Evolutionary conservation across 192 early-diverging fungal genomes (phyloP).

Genomic region (Coemansia sp.): DNA sequence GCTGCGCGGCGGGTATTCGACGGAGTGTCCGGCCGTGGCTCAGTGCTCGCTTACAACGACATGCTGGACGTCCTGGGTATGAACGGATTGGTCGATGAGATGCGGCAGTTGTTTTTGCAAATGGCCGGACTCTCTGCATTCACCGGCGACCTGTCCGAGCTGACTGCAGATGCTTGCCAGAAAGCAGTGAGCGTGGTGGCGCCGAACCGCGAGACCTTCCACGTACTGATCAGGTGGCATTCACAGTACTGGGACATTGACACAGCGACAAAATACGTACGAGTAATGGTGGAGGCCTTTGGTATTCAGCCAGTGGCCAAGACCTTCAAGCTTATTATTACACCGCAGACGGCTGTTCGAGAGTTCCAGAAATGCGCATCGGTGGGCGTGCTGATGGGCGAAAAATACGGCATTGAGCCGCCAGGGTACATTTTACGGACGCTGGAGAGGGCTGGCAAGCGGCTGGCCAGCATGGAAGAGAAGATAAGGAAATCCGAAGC

Average conservation of each 20-base stretch:
- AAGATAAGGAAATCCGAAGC: constrained; percentile 22
- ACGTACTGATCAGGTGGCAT: constrained; percentile 40
- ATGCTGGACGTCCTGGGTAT: constrained; percentile 48
- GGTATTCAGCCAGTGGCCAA: constrained; percentile 13
- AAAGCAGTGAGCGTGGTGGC: neutral
- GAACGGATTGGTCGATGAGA: constrained; percentile 49
- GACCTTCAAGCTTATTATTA: constrained; percentile 34
- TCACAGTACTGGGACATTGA: constrained; percentile 50
- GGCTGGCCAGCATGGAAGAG: constrained; percentile 27
- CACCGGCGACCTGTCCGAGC: neutral
- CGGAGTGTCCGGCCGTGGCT: constrained; percentile 8
- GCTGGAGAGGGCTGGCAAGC: constrained; percentile 20
- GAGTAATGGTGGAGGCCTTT: constrained; percentile 20
- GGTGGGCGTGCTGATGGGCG: constrained; percentile 12
- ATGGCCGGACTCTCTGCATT: constrained; percentile 15
- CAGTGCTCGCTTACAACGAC: constrained; percentile 18
- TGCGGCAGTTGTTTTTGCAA: constrained; percentile 23
- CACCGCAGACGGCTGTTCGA: constrained; percentile 7
- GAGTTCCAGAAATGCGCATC: constrained; percentile 21
- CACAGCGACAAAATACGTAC: constrained; percentile 9
- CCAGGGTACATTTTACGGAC: neutral
- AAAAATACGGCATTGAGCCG: constrained; percentile 4
- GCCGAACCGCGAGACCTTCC: constrained; percentile 29
- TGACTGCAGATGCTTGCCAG: neutral
- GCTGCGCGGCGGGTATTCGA: constrained; percentile 32